A percentile compares a stretch with the other conserved stretches of the same genome.
Evolutionary conservation across 129 eudicot species (phyloP).

Genomic region (Lonicera japonica): DNA sequence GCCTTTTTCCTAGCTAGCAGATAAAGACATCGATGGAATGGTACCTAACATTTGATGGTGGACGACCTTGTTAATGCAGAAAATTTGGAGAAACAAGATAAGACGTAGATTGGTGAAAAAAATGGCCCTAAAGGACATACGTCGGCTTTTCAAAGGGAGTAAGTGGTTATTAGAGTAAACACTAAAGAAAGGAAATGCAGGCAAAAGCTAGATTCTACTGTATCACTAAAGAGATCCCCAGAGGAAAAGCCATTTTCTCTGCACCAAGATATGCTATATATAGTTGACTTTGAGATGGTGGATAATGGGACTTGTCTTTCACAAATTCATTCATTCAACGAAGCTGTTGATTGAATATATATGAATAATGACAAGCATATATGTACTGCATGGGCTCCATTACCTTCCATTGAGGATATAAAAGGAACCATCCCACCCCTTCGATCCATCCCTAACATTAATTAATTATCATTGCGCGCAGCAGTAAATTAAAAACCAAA

Average conservation of each 20-base stretch:
- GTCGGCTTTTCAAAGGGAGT: too few species aligned
- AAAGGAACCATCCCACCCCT: not conserved
- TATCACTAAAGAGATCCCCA: not conserved
- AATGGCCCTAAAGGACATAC: too few species aligned
- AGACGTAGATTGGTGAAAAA: too few species aligned
- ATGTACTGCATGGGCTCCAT: not conserved
- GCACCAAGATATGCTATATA: not conserved
- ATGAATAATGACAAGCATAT: not conserved
- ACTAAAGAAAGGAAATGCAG: too few species aligned
- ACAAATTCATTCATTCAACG: not conserved
- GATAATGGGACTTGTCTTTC: not conserved
- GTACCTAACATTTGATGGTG: too few species aligned
- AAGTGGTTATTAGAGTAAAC: too few species aligned
- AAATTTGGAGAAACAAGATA: not conserved
- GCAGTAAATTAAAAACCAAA: too few species aligned
- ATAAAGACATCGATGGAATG: too few species aligned
- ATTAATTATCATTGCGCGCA: not conserved
- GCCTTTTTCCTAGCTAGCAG: too few species aligned
- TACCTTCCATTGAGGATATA: not conserved
- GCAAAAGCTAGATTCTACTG: not conserved
- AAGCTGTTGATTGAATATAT: not conserved
- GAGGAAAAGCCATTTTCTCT: not conserved
- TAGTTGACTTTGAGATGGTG: slow-evolving; percentile 2
- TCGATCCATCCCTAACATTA: not conserved
- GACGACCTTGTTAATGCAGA: too few species aligned